Evolutionary conservation across 2,329 filamentous ascomycete species (phyloP).

Genomic region (Periglandula ipomoeae): DNA sequence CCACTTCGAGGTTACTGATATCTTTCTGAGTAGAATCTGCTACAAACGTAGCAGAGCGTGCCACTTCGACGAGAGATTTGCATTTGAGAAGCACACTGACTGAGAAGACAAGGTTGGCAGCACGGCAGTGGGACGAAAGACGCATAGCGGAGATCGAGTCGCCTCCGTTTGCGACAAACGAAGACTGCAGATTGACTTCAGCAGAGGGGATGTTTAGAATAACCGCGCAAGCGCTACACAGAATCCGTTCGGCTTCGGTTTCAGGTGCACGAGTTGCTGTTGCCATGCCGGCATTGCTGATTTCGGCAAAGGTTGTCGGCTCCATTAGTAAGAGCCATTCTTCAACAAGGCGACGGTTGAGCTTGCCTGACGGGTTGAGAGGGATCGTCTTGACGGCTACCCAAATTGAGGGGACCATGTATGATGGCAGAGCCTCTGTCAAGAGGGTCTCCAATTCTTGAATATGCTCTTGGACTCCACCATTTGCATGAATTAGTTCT

Average conservation of each 20-base stretch:
- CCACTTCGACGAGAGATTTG: conserved; percentile 2
- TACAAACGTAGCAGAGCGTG: neutral
- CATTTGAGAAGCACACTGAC: conserved; percentile 13
- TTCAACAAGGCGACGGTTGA: conserved; percentile 10
- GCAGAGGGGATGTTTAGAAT: conserved; percentile 27
- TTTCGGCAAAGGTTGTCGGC: neutral
- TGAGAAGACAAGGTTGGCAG: conserved; percentile 19
- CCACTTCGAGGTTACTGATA: neutral
- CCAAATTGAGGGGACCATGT: conserved; percentile 5
- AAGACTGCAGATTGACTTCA: conserved; percentile 19
- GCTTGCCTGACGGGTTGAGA: conserved; percentile 10
- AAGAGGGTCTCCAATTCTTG: conserved; percentile 8
- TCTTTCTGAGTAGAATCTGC: neutral
- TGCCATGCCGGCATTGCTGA: neutral
- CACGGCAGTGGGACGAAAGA: conserved; percentile 28
- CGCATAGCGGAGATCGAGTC: conserved; percentile 36
- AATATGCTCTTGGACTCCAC: conserved; percentile 4
- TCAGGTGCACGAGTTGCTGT: neutral
- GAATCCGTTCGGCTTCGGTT: conserved; percentile 4
- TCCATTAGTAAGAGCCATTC: conserved; percentile 2
- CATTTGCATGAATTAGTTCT: conserved; percentile 1
- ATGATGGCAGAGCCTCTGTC: conserved; percentile 3
- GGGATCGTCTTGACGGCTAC: conserved; percentile 7
- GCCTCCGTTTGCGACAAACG: conserved; percentile 32
- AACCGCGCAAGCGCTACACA: conserved; percentile 26